Evolutionary conservation across 768 basidiomycete species (phyloP).

Genomic region (Serendipita indica): DNA sequence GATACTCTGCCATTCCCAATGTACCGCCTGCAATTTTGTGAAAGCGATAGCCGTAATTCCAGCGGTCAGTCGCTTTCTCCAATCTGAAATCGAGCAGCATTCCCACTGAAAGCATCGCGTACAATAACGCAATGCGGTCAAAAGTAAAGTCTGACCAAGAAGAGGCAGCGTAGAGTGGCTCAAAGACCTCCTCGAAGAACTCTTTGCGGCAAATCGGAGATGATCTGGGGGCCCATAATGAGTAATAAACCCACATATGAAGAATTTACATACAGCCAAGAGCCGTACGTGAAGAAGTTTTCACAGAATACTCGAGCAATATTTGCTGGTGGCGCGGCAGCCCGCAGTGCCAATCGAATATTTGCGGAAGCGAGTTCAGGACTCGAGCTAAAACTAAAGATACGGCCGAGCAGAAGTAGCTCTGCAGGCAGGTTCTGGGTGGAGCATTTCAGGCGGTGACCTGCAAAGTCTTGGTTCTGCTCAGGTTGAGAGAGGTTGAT

Average conservation of each 20-base stretch:
- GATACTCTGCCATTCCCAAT: not conserved
- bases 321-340: not conserved
- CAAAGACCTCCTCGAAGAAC: constrained; percentile 5
- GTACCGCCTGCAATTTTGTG: not conserved
- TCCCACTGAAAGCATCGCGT: not conserved
- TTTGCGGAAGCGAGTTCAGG: not conserved
- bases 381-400: not conserved
- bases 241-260: not conserved
- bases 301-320: not conserved
- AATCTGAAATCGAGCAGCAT: not conserved
- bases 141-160: not conserved
- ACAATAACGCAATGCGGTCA: not conserved
- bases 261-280: not conserved
- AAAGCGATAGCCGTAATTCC: not conserved
- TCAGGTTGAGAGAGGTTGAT: not conserved
- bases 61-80: not conserved
- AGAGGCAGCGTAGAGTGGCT: not conserved
- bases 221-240: not conserved
- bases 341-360: not conserved
- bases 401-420: not conserved
- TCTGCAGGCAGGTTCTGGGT: not conserved
- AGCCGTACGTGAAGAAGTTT: constrained; percentile 3
- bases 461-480: not conserved
- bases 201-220: not conserved
- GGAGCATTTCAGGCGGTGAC: not conserved